Percentiles rank a stretch among this genome's conserved stretches.
Evolutionary conservation across 208 protist genomes (phyloP).

Genomic region (Vickermania spadyakhi): DNA sequence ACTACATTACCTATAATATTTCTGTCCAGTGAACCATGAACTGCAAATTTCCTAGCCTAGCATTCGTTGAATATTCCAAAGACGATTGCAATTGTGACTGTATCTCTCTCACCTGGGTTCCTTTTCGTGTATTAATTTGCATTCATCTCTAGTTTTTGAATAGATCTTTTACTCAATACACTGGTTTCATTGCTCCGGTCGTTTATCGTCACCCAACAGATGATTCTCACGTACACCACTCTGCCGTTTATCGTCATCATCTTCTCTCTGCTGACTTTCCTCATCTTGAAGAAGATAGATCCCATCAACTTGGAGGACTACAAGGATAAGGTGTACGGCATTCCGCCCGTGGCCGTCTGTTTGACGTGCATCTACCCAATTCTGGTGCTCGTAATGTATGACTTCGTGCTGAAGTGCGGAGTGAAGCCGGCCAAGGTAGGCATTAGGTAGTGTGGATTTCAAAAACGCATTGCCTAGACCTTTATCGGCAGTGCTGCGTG

Average conservation of each 20-base stretch:
- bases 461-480: not conserved
- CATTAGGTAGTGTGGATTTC: conserved; percentile 26
- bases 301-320: conserved; percentile 45
- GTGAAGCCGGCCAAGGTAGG: conserved; percentile 44
- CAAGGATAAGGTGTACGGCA: conserved; percentile 42
- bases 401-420: conserved; percentile 32
- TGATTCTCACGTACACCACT: conserved; percentile 68
- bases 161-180: too few relatives aligned
- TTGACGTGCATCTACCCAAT: conserved; percentile 36
- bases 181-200: too few relatives aligned
- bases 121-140: too few relatives aligned
- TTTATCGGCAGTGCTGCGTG: too few relatives aligned
- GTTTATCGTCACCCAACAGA: too few relatives aligned
- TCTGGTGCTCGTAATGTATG: conserved; percentile 46
- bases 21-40: too few relatives aligned
- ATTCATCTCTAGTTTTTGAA: too few relatives aligned
- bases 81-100: too few relatives aligned
- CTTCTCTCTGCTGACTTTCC: conserved; percentile 52
- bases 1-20: too few relatives aligned
- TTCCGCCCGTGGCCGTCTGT: conserved; percentile 30
- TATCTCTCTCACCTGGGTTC: too few relatives aligned
- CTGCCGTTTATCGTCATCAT: conserved; percentile 37
- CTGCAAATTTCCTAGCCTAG: too few relatives aligned
- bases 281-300: conserved; percentile 40
- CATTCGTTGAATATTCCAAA: too few relatives aligned